Evolutionary conservation across 345 rosid species (phyloP).

Genomic region (Eucalyptus virginea): DNA sequence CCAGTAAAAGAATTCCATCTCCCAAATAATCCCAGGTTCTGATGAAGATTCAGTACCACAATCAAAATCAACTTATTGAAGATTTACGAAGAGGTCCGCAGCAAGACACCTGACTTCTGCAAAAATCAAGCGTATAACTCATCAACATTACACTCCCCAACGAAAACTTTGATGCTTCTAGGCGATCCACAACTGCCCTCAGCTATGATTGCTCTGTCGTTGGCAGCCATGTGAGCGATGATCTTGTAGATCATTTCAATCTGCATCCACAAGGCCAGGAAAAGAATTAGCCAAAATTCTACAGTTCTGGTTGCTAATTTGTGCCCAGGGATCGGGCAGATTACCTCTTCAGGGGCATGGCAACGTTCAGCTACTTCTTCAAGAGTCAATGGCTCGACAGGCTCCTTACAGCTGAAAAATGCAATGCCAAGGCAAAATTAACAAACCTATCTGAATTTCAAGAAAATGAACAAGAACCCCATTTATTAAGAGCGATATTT

Average conservation of each 20-base stretch:
- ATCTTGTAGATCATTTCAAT: slow-evolving; percentile 98
- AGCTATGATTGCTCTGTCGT: slow-evolving; percentile 80
- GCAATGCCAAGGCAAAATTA: not conserved
- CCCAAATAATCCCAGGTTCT: not conserved
- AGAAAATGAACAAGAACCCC: not conserved
- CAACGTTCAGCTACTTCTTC: slow-evolving; percentile 88
- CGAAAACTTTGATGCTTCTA: slow-evolving; percentile 72
- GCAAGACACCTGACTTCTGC: not conserved
- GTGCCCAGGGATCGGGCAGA: not conserved
- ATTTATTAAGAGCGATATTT: not conserved
- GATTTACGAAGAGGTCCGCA: not conserved
- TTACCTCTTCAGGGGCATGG: slow-evolving; percentile 77
- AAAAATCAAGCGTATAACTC: slow-evolving; percentile 29
- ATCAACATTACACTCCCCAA: slow-evolving; percentile 81
- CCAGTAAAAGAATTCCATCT: not conserved
- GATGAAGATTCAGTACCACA: not conserved
- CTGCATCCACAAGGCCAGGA: slow-evolving; percentile 24
- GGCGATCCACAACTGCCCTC: slow-evolving; percentile 97
- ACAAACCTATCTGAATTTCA: not conserved
- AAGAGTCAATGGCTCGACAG: slow-evolving; percentile 78
- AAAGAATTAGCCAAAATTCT: not conserved
- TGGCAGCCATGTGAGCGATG: slow-evolving; percentile 90
- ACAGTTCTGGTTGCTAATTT: not conserved
- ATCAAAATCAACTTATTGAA: not conserved
- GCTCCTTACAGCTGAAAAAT: slow-evolving; percentile 71